These are phyloP conservation scores for Plasmodium gonderi DNA, from an alignment of 169 alveolate genomes.

Conservation along the genomic window DNA sequence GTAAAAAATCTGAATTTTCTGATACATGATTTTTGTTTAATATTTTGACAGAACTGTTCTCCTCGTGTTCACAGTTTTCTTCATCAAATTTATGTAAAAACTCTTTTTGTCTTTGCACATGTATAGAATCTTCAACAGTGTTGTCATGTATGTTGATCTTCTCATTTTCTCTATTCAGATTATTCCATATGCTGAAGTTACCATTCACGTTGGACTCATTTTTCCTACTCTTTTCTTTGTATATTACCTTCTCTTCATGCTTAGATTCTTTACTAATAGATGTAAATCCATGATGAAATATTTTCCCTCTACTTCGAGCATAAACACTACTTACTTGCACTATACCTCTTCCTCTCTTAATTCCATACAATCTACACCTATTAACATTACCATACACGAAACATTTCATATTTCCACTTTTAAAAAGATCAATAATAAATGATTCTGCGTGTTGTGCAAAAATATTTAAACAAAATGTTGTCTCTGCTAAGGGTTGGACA, in stretches of 20 bases:
- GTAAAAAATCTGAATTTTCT: neutral
- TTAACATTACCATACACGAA: neutral
- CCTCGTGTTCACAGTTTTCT: conserved; percentile 1
- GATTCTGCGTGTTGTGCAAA: no score
- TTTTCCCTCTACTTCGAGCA: neutral
- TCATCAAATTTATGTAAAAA: conserved; percentile 30
- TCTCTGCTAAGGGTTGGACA: neutral
- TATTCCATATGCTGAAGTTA: no score
- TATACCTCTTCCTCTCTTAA: neutral
- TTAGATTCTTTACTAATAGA: neutral
- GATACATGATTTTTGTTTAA: conserved; percentile 1
- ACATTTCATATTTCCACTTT: neutral
- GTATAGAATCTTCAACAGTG: neutral
- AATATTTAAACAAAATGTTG: neutral
- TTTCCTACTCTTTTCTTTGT: no score
- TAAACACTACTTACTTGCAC: no score
- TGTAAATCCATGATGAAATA: neutral
- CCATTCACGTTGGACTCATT: no score
- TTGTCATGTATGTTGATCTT: neutral
- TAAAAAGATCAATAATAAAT: no score
- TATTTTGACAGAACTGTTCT: conserved; percentile 35
- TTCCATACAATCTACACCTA: neutral
- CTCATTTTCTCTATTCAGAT: neutral
- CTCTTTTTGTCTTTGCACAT: conserved; percentile 32
- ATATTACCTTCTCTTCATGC: neutral